Evolutionary conservation across 305 asterid genomes (phyloP).

Genomic region (Coffea humblotiana): DNA sequence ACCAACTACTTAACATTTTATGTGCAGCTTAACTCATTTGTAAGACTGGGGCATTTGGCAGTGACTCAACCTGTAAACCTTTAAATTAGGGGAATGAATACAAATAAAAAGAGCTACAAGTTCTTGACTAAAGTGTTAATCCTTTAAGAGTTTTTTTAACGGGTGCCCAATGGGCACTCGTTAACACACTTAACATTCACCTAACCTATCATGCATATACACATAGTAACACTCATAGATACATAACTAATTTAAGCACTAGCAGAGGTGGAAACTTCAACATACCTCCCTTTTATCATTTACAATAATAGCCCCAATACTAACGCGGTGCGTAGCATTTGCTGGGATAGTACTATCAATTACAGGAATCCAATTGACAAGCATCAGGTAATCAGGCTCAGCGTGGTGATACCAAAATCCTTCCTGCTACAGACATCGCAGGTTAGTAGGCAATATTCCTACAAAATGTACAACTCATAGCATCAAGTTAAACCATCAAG

Average conservation of each 20-base stretch:
- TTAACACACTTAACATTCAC: no score
- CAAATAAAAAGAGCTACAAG: neutral
- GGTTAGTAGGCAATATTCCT: neutral
- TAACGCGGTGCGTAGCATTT: conserved; percentile 69
- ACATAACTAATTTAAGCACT: neutral
- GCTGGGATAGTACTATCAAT: conserved; percentile 61
- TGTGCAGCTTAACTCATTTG: neutral
- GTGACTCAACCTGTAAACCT: neutral
- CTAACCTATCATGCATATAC: neutral
- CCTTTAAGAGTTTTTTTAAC: no score
- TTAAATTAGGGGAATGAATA: neutral
- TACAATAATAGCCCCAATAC: conserved; percentile 69
- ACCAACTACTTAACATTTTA: neutral
- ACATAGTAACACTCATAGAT: neutral
- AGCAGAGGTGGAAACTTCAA: neutral
- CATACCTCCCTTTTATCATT: conserved; percentile 75
- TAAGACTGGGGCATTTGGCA: neutral
- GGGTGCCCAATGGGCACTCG: no score
- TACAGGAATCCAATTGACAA: conserved; percentile 68
- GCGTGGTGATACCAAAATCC: conserved; percentile 86
- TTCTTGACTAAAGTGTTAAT: neutral
- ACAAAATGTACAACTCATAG: neutral
- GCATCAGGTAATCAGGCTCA: conserved; percentile 77
- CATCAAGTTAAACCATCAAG: neutral
- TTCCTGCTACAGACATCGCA: conserved; percentile 44